Evolutionary conservation across 108 stramenopile species (phyloP).

Genomic region (Skeletonema costatum): DNA sequence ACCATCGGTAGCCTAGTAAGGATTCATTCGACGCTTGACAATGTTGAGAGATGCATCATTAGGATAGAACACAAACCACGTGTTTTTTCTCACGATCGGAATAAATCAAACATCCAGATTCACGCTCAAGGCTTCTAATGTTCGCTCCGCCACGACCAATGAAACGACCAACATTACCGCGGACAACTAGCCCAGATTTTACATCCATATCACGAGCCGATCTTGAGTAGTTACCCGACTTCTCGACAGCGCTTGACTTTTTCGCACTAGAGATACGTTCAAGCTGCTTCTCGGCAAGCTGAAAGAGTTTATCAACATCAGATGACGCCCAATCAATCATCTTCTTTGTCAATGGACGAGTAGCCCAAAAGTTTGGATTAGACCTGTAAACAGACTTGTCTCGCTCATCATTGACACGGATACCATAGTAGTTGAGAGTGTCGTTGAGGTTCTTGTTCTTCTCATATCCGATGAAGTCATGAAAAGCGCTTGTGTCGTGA

Average conservation of each 20-base stretch:
- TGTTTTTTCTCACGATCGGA: too few relatives aligned
- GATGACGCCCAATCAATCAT: conserved; percentile 39
- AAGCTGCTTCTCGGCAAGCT: conserved; percentile 33
- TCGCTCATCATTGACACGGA: conserved; percentile 14
- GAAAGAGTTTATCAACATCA: conserved; percentile 36
- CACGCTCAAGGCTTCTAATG: conserved; percentile 23
- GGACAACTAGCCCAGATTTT: conserved; percentile 8
- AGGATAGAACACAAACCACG: too few relatives aligned
- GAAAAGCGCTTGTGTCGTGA: conserved; percentile 46
- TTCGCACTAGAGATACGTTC: not conserved
- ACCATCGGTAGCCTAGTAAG: too few relatives aligned
- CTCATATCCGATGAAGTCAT: conserved; percentile 11
- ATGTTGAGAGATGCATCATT: too few relatives aligned
- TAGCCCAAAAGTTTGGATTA: conserved; percentile 44
- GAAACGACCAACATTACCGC: conserved; percentile 18
- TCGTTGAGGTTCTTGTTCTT: conserved; percentile 38
- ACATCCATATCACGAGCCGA: conserved; percentile 23
- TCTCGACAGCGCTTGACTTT: conserved; percentile 9
- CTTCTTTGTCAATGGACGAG: conserved; percentile 24
- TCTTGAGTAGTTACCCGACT: too few relatives aligned
- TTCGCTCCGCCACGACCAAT: conserved; percentile 41
- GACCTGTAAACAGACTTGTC: conserved; percentile 37
- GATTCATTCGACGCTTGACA: too few relatives aligned
- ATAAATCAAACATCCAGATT: not conserved
- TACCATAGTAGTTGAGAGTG: conserved; percentile 27